A percentile compares a stretch with the other conserved stretches of the same genome.
phyloP scores from a whole-genome alignment of 139 green algal species.

The Chlorella sp. region DNA sequence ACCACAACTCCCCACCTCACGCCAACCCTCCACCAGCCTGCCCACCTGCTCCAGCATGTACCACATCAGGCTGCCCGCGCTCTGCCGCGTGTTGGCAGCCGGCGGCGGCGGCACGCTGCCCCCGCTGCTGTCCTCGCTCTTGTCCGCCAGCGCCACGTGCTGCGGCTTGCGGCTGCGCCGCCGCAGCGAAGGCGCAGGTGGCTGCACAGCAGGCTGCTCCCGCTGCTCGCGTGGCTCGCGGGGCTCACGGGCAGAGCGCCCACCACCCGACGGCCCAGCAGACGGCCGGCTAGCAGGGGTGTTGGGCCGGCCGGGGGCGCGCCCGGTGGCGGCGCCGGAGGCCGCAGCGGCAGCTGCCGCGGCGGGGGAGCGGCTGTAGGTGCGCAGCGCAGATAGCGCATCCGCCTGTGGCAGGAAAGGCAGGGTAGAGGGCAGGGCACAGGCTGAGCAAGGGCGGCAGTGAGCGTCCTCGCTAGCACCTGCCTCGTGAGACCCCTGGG shows the following conservation, averaged over 20 bases:
- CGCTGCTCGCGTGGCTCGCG: too few species aligned
- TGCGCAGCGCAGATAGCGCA: constrained; percentile 20
- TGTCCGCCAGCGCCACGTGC: not conserved
- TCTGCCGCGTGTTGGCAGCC: not conserved
- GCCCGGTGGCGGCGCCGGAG: not conserved
- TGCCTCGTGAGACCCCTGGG: too few species aligned
- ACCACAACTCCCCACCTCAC: not conserved
- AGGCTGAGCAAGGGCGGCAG: not conserved
- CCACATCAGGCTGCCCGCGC: constrained; percentile 26
- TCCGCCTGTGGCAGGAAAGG: constrained; percentile 2
- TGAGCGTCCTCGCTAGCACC: too few species aligned
- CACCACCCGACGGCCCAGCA: not conserved
- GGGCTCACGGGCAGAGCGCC: too few species aligned
- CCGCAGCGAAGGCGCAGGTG: too few species aligned
- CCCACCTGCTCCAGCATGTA: constrained; percentile 37
- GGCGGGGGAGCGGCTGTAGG: constrained; percentile 25
- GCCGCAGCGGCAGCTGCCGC: not conserved
- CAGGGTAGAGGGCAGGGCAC: not conserved
- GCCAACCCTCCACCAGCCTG: not conserved
- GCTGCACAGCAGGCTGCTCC: not conserved
- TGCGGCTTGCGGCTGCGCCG: constrained; percentile 25
- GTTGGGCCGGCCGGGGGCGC: not conserved
- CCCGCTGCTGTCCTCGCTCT: constrained; percentile 9
- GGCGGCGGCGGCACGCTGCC: constrained; percentile 12
- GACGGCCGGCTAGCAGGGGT: too few species aligned